Evolutionary conservation across 2,329 filamentous ascomycete genomes (phyloP), one percentile per base, ranked within the genome.

Genomic region (Neofusicoccum sp.): DNA sequence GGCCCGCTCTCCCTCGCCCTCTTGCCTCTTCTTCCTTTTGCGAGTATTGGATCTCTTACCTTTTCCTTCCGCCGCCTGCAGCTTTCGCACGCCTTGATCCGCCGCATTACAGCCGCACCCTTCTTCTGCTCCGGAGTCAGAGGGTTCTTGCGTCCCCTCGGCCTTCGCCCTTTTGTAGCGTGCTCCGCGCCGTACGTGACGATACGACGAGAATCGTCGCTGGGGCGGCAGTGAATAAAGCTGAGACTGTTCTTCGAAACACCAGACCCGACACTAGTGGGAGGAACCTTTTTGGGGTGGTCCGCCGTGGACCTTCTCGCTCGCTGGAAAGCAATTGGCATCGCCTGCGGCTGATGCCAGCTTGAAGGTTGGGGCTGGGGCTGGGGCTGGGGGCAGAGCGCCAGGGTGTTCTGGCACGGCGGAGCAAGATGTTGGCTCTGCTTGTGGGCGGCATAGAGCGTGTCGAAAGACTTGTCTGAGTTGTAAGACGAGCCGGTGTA

Each of bases 61-160:
- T 60, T 76, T 75, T 28, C 75, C 67, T 65, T 69, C 68, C 66
- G 56, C 11, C 49, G 47, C 41, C 72, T 71, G 61, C 75, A 77
- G 31, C 74, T 76, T 1, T 69, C 70, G 62, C 75, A 77, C 4
- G 74, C 72, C 6, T 70, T 69, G 29, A 76, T 65, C 9, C 74
- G 67, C 6, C 75, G 70, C 74, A 77, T 77, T 56, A 74, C 60
- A 16, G 74, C 74, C 16, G 75, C 75, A 54, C 75, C 67, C 29
- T 65, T 71, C 11, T 74, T 71, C 59, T 76, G 74, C 43, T 73
- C 72, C 1, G 69, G 66, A 6, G 70, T 76, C 36, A 77, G 67
- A 3, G 68, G 69, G 50, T 68, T 73, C 41, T 71, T 74, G 8
- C 75, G 71, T 5, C 75, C 75, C 47, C 71, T 67, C 12, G 59